These are phyloP conservation scores for Pachyrhizus erosus DNA, from an alignment of 306 rosid species.

Conservation along the genomic window DNA sequence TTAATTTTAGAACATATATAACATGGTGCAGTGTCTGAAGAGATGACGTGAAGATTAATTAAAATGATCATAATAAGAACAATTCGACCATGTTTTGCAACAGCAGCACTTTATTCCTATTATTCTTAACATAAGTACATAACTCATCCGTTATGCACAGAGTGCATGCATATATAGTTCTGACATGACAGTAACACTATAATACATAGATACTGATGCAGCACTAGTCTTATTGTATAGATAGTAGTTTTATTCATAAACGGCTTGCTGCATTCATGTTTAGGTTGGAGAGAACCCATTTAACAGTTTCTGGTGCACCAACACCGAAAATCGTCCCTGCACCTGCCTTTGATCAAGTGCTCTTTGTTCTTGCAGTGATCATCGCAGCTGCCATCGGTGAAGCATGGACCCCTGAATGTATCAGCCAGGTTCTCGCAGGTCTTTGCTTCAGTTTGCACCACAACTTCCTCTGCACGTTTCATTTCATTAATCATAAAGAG, in stretches of 20 bases:
- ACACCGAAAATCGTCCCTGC: constrained; percentile 35
- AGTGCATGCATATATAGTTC: neutral
- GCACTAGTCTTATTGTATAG: neutral
- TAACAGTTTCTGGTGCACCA: constrained; percentile 41
- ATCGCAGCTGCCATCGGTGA: constrained; percentile 17
- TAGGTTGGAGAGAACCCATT: neutral
- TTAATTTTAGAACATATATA: no score
- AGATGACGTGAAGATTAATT: neutral
- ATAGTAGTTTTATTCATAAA: neutral
- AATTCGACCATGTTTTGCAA: neutral
- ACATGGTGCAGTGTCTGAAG: no score
- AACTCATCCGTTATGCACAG: constrained; percentile 24
- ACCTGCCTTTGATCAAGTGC: constrained; percentile 15
- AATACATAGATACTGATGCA: neutral
- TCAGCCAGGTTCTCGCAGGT: constrained; percentile 34
- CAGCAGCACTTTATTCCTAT: neutral
- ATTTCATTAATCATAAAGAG: no score
- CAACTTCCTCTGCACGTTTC: constrained; percentile 20
- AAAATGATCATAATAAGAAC: neutral
- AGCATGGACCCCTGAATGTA: constrained; percentile 30
- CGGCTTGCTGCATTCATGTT: neutral
- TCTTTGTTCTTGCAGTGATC: constrained; percentile 37
- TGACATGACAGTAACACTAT: neutral
- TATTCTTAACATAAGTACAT: constrained; percentile 20
- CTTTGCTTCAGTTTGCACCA: constrained; percentile 37